These are phyloP conservation scores for Zopfochytrium polystomum DNA, from an alignment of 371 early-diverging fungal genomes.

Conservation along the genomic window DNA sequence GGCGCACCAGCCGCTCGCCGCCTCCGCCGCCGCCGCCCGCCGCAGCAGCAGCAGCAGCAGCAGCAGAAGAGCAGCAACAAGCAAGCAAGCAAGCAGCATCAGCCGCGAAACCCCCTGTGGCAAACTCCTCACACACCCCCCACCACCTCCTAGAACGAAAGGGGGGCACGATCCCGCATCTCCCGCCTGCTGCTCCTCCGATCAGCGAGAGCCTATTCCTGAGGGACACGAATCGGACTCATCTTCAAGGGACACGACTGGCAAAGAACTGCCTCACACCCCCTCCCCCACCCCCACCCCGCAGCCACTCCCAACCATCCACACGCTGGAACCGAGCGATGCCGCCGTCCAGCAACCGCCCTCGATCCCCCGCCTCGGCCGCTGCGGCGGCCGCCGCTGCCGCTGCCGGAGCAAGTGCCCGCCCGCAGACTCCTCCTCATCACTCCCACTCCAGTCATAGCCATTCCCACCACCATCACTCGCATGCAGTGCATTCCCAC, in stretches of 20 bases:
- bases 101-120: too few species aligned
- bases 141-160: too few species aligned
- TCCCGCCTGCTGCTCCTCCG: background rate
- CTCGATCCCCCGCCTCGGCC: constrained; percentile 4
- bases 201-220: background rate
- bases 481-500: background rate
- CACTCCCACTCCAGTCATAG: background rate
- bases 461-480: constrained; percentile 1
- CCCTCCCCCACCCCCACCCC: too few species aligned
- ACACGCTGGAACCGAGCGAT: background rate
- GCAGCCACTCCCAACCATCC: too few species aligned
- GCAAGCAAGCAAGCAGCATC: too few species aligned
- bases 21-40: too few species aligned
- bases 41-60: too few species aligned
- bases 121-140: too few species aligned
- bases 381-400: too few species aligned
- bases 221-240: background rate
- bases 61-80: too few species aligned
- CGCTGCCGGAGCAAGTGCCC: background rate
- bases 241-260: constrained; percentile 2
- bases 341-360: background rate
- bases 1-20: too few species aligned
- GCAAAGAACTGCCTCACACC: background rate
- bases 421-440: background rate
- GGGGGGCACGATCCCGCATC: background rate